A percentile compares a stretch with the other conserved stretches of the same genome.
phyloP scores from a whole-genome alignment of 768 basidiomycete genomes.

The Artomyces pyxidatus region DNA sequence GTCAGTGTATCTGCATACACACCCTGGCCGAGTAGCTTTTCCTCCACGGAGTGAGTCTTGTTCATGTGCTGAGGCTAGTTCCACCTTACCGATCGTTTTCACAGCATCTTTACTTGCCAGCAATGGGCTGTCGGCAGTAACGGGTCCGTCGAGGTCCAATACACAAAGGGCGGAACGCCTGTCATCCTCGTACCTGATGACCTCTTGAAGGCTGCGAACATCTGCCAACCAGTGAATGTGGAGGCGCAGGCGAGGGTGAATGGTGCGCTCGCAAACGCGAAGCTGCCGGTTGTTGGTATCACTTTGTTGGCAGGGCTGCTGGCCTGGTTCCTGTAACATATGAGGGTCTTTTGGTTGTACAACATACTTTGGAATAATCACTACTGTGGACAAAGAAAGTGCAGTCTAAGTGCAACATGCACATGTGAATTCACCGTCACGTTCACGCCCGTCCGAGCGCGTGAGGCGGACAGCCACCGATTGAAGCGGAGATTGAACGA shows the following conservation, averaged over 20 bases:
- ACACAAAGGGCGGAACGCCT: slow-evolving; percentile 54
- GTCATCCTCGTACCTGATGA: slow-evolving; percentile 42
- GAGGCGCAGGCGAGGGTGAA: too few species aligned
- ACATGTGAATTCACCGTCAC: too few species aligned
- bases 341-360: background rate
- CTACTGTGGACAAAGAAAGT: background rate
- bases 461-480: background rate
- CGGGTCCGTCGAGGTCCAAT: slow-evolving; percentile 53
- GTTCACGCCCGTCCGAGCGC: background rate
- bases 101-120: slow-evolving; percentile 53
- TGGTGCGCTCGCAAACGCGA: too few species aligned
- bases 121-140: slow-evolving; percentile 64
- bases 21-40: slow-evolving; percentile 38
- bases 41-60: slow-evolving; percentile 46
- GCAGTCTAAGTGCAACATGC: too few species aligned
- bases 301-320: too few species aligned
- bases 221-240: slow-evolving; percentile 27
- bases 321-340: too few species aligned
- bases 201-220: slow-evolving; percentile 27
- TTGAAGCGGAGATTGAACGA: background rate
- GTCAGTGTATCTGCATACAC: slow-evolving; percentile 51
- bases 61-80: background rate
- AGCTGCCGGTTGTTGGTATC: too few species aligned
- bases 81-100: slow-evolving; percentile 5
- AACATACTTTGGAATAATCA: background rate